Percentiles rank a stretch among this genome's conserved stretches.
These are phyloP conservation scores for Salix caprea DNA, from an alignment of 345 rosid species.

Conservation along the genomic window DNA sequence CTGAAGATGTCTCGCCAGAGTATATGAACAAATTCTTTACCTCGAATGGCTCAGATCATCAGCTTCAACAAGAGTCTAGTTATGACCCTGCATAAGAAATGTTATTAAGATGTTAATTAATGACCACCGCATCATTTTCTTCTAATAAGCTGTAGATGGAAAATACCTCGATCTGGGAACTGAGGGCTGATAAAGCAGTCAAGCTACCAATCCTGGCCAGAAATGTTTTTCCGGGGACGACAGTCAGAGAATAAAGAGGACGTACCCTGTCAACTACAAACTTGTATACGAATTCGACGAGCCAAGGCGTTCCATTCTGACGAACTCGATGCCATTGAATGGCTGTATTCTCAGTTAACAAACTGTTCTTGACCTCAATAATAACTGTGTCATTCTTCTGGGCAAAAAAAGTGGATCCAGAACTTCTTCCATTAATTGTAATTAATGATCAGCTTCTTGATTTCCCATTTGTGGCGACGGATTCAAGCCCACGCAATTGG, in stretches of 20 bases:
- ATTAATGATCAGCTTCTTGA: constrained; percentile 54
- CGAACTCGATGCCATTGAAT: constrained; percentile 83
- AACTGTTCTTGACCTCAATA: constrained; percentile 59
- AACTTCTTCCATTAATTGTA: constrained; percentile 54
- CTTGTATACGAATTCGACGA: constrained; percentile 55
- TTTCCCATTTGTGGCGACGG: constrained; percentile 53
- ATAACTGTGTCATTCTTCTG: constrained; percentile 61
- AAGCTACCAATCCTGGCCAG: constrained; percentile 52
- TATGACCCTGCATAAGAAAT: constrained; percentile 45
- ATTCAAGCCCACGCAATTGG: constrained; percentile 32
- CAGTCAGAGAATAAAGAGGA: constrained; percentile 32
- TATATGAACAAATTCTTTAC: constrained; percentile 65
- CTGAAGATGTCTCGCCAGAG: constrained; percentile 59
- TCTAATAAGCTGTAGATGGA: not conserved
- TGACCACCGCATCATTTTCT: not conserved
- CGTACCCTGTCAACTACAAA: constrained; percentile 71
- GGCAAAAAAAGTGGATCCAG: constrained; percentile 58
- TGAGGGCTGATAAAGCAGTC: constrained; percentile 59
- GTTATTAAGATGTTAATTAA: not conserved
- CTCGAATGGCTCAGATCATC: constrained; percentile 61
- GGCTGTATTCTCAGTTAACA: constrained; percentile 54
- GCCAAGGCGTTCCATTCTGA: constrained; percentile 70
- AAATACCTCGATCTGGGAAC: constrained; percentile 66
- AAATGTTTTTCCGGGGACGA: constrained; percentile 57
- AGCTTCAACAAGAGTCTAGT: constrained; percentile 32